A percentile compares a stretch with the other conserved stretches of the same genome.
Evolutionary conservation across 345 rosid species (phyloP).

Genomic region (Eucalyptus caleyi): DNA sequence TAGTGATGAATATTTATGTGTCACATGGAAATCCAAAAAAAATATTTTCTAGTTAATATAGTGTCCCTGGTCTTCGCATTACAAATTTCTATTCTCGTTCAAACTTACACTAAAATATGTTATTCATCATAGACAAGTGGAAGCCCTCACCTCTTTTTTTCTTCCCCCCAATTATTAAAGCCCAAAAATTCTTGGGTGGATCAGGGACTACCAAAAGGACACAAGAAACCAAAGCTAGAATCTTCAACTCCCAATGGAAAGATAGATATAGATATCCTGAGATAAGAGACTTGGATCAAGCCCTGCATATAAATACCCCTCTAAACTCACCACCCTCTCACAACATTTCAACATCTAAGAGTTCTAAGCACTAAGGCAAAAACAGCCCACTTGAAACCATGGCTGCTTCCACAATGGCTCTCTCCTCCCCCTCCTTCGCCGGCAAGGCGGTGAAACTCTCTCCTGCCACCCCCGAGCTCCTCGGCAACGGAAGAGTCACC

Average conservation of each 20-base stretch:
- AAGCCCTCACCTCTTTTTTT: neutral
- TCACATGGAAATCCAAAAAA: neutral
- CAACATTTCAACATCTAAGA: neutral
- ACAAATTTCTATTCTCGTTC: neutral
- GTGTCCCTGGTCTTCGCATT: neutral
- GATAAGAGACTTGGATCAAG: slow-evolving; percentile 22
- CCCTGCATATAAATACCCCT: slow-evolving; percentile 7
- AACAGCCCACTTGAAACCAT: neutral
- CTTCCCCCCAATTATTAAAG: neutral
- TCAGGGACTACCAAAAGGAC: slow-evolving; percentile 19
- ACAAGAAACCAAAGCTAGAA: slow-evolving; percentile 6
- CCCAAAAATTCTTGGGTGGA: slow-evolving; percentile 8
- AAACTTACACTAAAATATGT: neutral
- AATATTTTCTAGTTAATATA: neutral
- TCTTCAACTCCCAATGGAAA: slow-evolving; percentile 43
- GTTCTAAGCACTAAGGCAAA: neutral
- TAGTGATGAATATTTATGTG: neutral
- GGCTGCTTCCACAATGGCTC: slow-evolving; percentile 67
- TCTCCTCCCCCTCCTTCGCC: slow-evolving; percentile 57
- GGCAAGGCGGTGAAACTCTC: slow-evolving; percentile 42
- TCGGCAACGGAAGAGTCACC: slow-evolving; percentile 43
- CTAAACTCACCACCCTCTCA: neutral
- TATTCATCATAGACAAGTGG: neutral
- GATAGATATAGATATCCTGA: slow-evolving; percentile 20
- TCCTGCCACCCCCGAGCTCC: slow-evolving; percentile 8